Conservation (phyloP, 495 filamentous ascomycete genomes). For the Talaromyces trachyspermus region DNA sequence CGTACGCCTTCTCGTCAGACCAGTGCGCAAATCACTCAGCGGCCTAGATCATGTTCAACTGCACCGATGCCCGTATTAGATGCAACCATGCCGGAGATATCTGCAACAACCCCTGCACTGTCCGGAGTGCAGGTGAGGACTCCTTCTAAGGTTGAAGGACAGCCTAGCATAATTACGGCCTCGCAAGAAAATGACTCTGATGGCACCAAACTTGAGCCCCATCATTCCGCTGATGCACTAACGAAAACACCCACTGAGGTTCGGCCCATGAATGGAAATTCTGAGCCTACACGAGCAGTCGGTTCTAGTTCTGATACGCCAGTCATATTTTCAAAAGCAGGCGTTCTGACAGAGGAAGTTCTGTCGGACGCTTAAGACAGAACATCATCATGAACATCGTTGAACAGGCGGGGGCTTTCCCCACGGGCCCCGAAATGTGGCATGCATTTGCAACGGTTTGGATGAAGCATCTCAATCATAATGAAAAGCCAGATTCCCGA, state of each 20-base stretch:
- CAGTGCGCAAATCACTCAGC: too few species aligned
- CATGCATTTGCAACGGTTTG: slow-evolving; percentile 59
- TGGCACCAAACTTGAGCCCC: not conserved
- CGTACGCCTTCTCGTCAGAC: too few species aligned
- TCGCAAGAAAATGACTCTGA: not conserved
- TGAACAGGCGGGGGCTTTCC: slow-evolving; percentile 66
- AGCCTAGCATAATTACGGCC: not conserved
- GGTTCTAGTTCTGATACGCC: not conserved
- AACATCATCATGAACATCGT: slow-evolving; percentile 66
- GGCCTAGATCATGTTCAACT: too few species aligned
- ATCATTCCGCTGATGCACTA: not conserved
- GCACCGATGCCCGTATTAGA: not conserved
- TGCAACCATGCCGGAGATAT: not conserved
- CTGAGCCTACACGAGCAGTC: too few species aligned
- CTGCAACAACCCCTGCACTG: not conserved
- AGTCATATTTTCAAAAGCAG: slow-evolving; percentile 7
- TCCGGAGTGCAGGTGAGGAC: not conserved
- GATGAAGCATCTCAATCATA: slow-evolving; percentile 38
- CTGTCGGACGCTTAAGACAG: slow-evolving; percentile 40
- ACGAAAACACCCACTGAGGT: too few species aligned
- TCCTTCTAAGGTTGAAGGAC: not conserved
- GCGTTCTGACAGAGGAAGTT: slow-evolving; percentile 30
- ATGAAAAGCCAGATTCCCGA: slow-evolving; percentile 41
- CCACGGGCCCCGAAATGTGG: slow-evolving; percentile 64
- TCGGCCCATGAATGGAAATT: too few species aligned